These are phyloP conservation scores for Esteya vermicola DNA, from an alignment of 2,329 filamentous ascomycete species.

Conservation along the genomic window DNA sequence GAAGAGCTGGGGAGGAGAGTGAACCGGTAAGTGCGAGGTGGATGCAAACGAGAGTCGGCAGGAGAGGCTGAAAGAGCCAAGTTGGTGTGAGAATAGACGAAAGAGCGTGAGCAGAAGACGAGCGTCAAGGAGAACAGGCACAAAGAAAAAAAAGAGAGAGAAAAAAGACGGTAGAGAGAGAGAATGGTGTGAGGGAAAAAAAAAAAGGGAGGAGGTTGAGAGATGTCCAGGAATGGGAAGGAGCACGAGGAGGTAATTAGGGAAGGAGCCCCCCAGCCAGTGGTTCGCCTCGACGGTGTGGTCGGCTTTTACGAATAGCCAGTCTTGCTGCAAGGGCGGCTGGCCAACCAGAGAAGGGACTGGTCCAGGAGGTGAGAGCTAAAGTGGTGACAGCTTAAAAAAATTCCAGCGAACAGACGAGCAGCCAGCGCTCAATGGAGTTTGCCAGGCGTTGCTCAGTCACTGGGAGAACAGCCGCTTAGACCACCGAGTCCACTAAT, in stretches of 20 bases:
- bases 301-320: background rate
- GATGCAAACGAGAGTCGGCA: background rate
- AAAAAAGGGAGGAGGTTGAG: background rate
- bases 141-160: background rate
- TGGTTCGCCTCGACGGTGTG: conserved; percentile 1
- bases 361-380: too few relatives aligned
- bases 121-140: background rate
- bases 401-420: background rate
- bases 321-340: conserved; percentile 7
- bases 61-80: too few relatives aligned
- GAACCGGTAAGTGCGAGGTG: too few relatives aligned
- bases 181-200: background rate
- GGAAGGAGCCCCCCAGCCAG: conserved; percentile 2
- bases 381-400: too few relatives aligned
- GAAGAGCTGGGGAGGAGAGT: too few relatives aligned
- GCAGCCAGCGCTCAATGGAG: background rate
- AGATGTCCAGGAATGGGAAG: background rate
- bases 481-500: background rate
- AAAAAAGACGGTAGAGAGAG: background rate
- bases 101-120: background rate
- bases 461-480: background rate
- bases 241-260: background rate
- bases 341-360: conserved; percentile 8
- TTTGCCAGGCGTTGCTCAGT: background rate
- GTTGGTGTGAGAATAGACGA: background rate